A percentile compares a stretch with the other conserved stretches of the same genome.
phyloP scores from a whole-genome alignment of 1,284 basidiomycete genomes.

The Chalciporus piperatoides region DNA sequence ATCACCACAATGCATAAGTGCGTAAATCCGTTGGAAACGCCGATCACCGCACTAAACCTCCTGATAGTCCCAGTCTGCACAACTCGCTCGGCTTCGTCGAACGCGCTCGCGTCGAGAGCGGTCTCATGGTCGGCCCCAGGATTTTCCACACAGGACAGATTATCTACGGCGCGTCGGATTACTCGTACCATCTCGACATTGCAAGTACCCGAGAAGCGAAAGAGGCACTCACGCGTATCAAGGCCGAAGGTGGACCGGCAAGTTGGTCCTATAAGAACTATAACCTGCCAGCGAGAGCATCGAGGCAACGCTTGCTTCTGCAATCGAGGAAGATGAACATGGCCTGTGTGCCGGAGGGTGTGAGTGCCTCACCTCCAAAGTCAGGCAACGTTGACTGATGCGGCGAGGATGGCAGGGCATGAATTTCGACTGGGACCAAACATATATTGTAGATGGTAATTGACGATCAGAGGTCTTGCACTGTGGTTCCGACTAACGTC shows the following conservation, averaged over 20 bases:
- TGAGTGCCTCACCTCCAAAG: slow-evolving; percentile 18
- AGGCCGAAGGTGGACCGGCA: slow-evolving; percentile 64
- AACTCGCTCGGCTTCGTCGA: slow-evolving; percentile 60
- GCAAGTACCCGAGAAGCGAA: slow-evolving; percentile 56
- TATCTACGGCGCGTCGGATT: slow-evolving; percentile 58
- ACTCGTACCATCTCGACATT: slow-evolving; percentile 58
- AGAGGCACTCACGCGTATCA: slow-evolving; percentile 62
- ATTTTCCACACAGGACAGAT: slow-evolving; percentile 65
- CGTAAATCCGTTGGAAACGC: slow-evolving; percentile 15
- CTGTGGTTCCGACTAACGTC: slow-evolving; percentile 15
- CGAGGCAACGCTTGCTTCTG: slow-evolving; percentile 61
- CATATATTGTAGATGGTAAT: slow-evolving; percentile 68
- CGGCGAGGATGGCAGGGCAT: slow-evolving; percentile 45
- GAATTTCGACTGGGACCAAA: slow-evolving; percentile 73
- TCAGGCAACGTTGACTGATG: slow-evolving; percentile 2
- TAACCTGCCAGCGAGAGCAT: slow-evolving; percentile 63
- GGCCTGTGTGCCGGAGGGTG: slow-evolving; percentile 71
- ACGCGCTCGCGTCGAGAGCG: slow-evolving; percentile 62
- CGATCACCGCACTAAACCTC: neutral
- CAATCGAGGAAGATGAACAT: slow-evolving; percentile 60
- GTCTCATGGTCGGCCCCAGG: slow-evolving; percentile 62
- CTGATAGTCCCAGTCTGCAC: slow-evolving; percentile 57
- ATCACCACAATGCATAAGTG: slow-evolving; percentile 76
- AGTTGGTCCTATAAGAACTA: slow-evolving; percentile 77
- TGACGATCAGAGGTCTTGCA: neutral